phyloP scores from a whole-genome alignment of 2,329 filamentous ascomycete genomes.

The Neopestalotiopsis clavispora region DNA sequence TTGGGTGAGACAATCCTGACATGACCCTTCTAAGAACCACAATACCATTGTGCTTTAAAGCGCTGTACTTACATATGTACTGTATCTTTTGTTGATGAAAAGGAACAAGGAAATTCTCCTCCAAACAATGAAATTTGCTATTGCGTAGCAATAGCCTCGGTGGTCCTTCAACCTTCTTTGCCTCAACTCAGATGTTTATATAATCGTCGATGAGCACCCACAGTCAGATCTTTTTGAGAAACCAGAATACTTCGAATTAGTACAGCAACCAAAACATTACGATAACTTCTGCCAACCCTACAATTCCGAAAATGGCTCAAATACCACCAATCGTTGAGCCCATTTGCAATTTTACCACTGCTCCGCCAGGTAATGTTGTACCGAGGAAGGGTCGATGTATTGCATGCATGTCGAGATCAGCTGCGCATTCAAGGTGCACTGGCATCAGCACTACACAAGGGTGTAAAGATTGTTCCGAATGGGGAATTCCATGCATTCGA shows the following conservation, averaged over 20 bases:
- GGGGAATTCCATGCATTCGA: not conserved
- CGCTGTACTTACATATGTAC: no score
- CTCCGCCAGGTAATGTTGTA: not conserved
- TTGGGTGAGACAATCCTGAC: no score
- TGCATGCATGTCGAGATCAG: not conserved
- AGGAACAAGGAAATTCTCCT: no score
- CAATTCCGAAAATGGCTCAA: not conserved
- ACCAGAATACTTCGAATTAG: not conserved
- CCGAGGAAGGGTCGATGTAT: not conserved
- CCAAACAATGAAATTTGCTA: no score
- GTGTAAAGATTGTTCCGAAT: not conserved
- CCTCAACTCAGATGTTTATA: no score
- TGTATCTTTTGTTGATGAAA: no score
- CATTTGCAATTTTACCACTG: not conserved
- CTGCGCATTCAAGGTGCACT: not conserved
- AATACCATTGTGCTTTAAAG: no score
- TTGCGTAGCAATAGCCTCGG: no score
- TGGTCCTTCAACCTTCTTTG: no score
- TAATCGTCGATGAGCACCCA: no score
- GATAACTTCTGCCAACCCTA: not conserved
- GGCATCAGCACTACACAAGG: not conserved
- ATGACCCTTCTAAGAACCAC: no score
- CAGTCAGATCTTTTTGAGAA: not conserved
- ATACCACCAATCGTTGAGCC: not conserved
- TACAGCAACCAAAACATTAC: not conserved